Base-by-base conservation (phyloP, 257 asterid genomes). In the Plectranthus barbatus region DNA sequence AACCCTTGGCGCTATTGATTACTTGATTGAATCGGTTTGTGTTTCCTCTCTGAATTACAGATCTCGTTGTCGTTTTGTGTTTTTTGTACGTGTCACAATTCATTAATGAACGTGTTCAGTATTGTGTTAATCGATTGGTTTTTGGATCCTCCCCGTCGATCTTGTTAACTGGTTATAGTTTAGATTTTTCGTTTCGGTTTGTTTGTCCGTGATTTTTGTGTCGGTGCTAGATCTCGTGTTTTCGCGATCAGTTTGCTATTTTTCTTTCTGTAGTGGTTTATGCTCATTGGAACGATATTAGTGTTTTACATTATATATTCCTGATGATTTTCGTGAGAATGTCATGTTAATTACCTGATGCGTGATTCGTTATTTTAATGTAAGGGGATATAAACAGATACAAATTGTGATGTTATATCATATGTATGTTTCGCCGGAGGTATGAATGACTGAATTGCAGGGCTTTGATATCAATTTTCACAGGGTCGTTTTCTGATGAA, bases 141-240 rank as follows among this genome's bases (percentile, higher is more conserved):
- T 3, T 26, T 56, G 26, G 67, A 70, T 70, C 70, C 36, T 59
- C 39, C 36, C 1, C 26, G 0, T 56, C 67, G 69, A 42, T 66
- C 53, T 59, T 31, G 51, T 37, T 26, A 24, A 42, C 13, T 60
- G 40, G 6, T 54, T 53, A 41, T 65, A 36, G 24, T 37, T 56
- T 53, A 19, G 9, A 26, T 54, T 54, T 42, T 19, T 56, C 33
- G 15, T 41, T 65, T 29, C 47, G 40, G 37, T 20, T 37, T n/a
- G 1, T 58, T 18, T 48, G 41, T 46, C 14, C 53, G 7, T 49
- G 11, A 5, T 21, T 10, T 61, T 53, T 54, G 44, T 7, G n/a
- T 49, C 49, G 62, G 21, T 56, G 20, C 20, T 68, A 47, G 74
- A 73, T 73, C 78, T 68, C 58, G 61, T 15, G 49, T 34, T 65